Conservation (phyloP, 1,284 basidiomycete species). For the Inonotus hispidus region DNA sequence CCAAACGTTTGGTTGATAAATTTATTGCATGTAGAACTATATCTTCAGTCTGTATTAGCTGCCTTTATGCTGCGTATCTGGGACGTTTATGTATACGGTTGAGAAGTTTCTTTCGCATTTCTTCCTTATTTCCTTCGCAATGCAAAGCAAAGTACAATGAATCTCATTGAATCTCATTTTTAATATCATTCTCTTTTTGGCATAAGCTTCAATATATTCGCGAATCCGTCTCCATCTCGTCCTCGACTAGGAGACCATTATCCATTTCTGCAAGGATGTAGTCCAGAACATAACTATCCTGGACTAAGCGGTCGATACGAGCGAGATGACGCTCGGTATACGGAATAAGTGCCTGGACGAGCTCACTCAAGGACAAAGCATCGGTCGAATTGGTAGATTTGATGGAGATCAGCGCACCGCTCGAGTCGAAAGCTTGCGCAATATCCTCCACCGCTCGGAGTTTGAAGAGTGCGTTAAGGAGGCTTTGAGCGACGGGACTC, state of each 20-base stretch:
- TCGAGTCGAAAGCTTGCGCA: conserved; percentile 55
- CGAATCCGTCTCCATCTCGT: conserved; percentile 10
- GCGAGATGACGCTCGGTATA: conserved; percentile 92
- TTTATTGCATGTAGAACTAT: not conserved
- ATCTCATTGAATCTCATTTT: too few species aligned
- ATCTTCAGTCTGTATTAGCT: not conserved
- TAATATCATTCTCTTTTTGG: too few species aligned
- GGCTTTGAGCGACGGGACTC: conserved; percentile 78
- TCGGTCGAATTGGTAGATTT: conserved; percentile 28
- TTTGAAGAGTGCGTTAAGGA: conserved; percentile 82
- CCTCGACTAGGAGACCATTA: conserved; percentile 55
- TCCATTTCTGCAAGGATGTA: conserved; percentile 93
- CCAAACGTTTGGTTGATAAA: conserved; percentile 68
- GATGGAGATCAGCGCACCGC: conserved; percentile 26
- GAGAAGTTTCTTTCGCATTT: not conserved
- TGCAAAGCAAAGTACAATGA: not conserved
- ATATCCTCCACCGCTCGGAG: conserved; percentile 70
- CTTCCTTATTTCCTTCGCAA: not conserved
- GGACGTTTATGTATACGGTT: not conserved
- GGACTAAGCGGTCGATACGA: conserved; percentile 80
- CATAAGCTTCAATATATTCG: not conserved
- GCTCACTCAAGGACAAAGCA: conserved; percentile 55
- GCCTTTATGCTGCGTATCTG: not conserved
- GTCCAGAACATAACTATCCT: conserved; percentile 93
- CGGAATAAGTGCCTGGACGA: conserved; percentile 83